These are phyloP conservation scores for Eimeria necatrix DNA, from an alignment of 169 alveolate genomes.

Conservation along the genomic window DNA sequence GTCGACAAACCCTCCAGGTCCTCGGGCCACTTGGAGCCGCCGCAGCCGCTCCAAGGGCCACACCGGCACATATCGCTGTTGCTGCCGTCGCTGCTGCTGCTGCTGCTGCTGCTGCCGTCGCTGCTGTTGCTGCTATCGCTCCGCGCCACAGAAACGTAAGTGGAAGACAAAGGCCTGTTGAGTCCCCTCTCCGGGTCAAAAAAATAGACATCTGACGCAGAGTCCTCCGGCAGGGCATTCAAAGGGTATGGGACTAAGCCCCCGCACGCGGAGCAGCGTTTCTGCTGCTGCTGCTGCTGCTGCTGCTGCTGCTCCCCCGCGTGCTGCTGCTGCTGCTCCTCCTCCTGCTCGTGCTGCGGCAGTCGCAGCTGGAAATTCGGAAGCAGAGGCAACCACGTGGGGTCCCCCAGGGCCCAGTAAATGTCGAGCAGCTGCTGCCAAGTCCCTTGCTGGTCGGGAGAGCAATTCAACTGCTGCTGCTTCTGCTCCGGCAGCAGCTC, in stretches of 20 bases:
- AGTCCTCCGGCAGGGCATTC: neutral
- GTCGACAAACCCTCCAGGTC: neutral
- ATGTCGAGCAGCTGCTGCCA: neutral
- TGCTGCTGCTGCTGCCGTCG: neutral
- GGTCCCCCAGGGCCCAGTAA: neutral
- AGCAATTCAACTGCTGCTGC: neutral
- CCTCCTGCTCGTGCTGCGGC: slow-evolving; percentile 24
- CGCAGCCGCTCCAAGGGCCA: neutral
- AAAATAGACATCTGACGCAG: neutral
- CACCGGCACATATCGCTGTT: neutral
- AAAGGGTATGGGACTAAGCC: neutral
- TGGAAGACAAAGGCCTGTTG: neutral
- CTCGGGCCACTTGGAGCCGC: neutral
- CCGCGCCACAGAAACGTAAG: neutral
- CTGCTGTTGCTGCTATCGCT: neutral
- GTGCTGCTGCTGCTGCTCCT: slow-evolving; percentile 32
- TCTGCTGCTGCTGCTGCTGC: slow-evolving; percentile 8
- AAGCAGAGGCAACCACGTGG: neutral
- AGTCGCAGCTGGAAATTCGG: neutral
- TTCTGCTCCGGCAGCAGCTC: neutral
- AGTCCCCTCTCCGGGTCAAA: neutral
- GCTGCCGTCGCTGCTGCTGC: neutral
- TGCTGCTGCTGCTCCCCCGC: neutral
- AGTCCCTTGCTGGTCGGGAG: neutral
- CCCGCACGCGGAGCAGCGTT: neutral